These are phyloP conservation scores for Coniochaeta sp. DNA, from an alignment of 2,329 filamentous ascomycete species.

Conservation along the genomic window DNA sequence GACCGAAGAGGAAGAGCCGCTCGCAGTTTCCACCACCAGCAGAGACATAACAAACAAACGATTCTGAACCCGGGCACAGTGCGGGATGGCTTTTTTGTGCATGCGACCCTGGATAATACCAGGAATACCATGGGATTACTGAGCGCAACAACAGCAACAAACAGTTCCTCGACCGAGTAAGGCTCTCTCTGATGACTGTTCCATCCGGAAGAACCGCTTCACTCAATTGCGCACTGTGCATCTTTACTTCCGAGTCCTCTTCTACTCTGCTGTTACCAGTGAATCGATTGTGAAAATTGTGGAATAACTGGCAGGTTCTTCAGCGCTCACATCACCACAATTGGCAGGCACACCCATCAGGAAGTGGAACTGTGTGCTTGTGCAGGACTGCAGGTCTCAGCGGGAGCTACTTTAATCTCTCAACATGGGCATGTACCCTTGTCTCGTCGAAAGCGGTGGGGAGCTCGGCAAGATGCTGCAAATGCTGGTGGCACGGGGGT, in stretches of 20 bases:
- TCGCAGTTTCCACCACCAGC: not conserved
- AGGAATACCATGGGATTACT: constrained; percentile 1
- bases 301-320: constrained; percentile 2
- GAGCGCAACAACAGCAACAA: too few relatives aligned
- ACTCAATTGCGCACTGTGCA: not conserved
- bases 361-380: constrained; percentile 9
- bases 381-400: constrained; percentile 21
- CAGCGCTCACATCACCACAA: constrained; percentile 10
- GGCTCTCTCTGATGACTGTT: too few relatives aligned
- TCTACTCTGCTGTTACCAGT: too few relatives aligned
- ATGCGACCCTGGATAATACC: not conserved
- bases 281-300: not conserved
- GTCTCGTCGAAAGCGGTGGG: constrained; percentile 11
- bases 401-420: constrained; percentile 21
- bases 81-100: not conserved
- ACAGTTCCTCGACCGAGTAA: too few relatives aligned
- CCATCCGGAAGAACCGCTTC: not conserved
- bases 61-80: not conserved
- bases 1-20: too few relatives aligned
- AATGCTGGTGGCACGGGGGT: constrained; percentile 17
- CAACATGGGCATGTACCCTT: constrained; percentile 18
- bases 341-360: too few relatives aligned
- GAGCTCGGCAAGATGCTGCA: constrained; percentile 10
- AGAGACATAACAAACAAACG: not conserved
- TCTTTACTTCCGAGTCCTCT: too few relatives aligned